Base-by-base conservation (phyloP, 495 filamentous ascomycete species). In the Jackrogersella minutella region DNA sequence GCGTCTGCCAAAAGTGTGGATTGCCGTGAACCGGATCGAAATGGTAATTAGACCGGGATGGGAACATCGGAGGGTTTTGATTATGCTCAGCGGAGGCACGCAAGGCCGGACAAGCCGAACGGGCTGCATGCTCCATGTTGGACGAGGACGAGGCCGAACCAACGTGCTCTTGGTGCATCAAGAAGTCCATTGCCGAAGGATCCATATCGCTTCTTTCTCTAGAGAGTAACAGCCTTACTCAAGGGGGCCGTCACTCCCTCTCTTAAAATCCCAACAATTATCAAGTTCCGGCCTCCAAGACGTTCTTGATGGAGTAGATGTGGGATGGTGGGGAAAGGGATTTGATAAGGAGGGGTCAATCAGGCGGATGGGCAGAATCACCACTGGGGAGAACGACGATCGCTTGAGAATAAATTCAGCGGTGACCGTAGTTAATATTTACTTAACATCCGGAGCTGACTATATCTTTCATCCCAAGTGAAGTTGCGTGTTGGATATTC, bases 71-170 rank as follows among this genome's bases (percentile, higher is more conserved):
- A 3, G 66, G 53, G n/a, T 61, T 66, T 26, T 72, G 67, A 36
- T 62, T 53, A 5, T 66, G 66, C 31, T 68, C 70, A 10, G 64
- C 49, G 13, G 54, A 61, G 21, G 56, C 51, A 43, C 70, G 61
- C 13, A 73, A 37, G 14, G 69, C 72, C 34, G 72, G 72, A 28
- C 72, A 74, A n/a, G 56, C 51, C 44, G 66, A 65, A 13, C 72
- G 72, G 17, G 64, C 19, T 31, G 62, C 46, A 26, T 52, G 61
- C 17, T 65, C 61, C 2, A 58, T 40, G 13, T 5, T 62, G 10
- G 71, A 49, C 43, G 59, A 54, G 6, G 72, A 52, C 11, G 66
- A 47, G n/a, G 54, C 44, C 5, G 55, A 33, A 36, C 54, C 37
- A 16, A 0, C 21, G 26, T 68, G 63, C 47, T 72, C 62, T 14